Evolutionary conservation across 2,329 filamentous ascomycete species (phyloP).

Genomic region (Ophiocordyceps robertsii): DNA sequence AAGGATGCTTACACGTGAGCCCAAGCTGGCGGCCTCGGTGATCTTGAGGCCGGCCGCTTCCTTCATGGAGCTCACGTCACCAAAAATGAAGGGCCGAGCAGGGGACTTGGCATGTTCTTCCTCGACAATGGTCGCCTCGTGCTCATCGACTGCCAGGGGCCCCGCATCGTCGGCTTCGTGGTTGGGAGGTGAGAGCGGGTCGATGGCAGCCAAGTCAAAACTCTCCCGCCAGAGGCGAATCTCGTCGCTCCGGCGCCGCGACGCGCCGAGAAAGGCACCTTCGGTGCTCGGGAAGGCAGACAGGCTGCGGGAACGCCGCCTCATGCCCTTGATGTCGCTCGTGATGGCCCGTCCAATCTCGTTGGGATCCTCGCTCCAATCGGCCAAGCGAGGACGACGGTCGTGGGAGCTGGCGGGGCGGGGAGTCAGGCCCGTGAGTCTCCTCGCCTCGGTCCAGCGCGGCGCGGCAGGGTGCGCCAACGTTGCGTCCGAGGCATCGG

Average conservation of each 20-base stretch:
- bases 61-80: slow-evolving; percentile 28
- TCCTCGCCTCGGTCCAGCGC: slow-evolving; percentile 19
- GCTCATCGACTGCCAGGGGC: slow-evolving; percentile 15
- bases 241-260: slow-evolving; percentile 46
- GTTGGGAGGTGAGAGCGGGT: slow-evolving; percentile 34
- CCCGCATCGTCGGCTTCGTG: slow-evolving; percentile 22
- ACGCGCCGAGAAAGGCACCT: slow-evolving; percentile 13
- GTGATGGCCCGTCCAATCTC: slow-evolving; percentile 51
- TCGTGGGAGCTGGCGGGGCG: slow-evolving; percentile 48
- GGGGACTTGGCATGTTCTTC: slow-evolving; percentile 22
- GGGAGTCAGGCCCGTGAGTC: slow-evolving; percentile 42
- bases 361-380: slow-evolving; percentile 28
- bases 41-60: slow-evolving; percentile 42
- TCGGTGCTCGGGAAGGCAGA: slow-evolving; percentile 35
- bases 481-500: neutral
- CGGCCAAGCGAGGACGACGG: slow-evolving; percentile 26
- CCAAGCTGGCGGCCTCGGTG: slow-evolving; percentile 38
- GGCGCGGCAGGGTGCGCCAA: slow-evolving; percentile 11
- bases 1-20: slow-evolving; percentile 36
- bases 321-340: slow-evolving; percentile 33
- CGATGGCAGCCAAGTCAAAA: slow-evolving; percentile 36
- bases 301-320: slow-evolving; percentile 45
- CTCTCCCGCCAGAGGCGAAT: slow-evolving; percentile 52
- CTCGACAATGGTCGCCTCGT: slow-evolving; percentile 14
- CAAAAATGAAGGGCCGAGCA: slow-evolving; percentile 42